Evolutionary conservation across 1,139 yeast genomes (phyloP).

Genomic region (Hyphopichia wangnamkhiaoensis): DNA sequence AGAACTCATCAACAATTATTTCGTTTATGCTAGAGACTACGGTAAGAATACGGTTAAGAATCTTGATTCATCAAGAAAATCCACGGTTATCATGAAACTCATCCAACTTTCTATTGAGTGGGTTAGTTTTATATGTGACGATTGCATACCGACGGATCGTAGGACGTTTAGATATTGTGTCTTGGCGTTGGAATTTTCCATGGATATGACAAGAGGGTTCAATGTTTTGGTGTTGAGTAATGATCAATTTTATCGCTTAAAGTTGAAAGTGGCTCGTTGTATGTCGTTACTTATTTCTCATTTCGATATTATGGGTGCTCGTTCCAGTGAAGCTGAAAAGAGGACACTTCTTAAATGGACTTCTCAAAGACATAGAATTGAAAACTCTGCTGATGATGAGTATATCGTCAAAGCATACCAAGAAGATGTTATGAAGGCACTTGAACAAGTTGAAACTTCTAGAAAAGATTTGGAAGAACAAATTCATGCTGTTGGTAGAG

Average conservation of each 20-base stretch:
- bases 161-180: conserved; percentile 97
- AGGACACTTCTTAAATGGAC: conserved; percentile 54
- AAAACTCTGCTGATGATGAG: conserved; percentile 63
- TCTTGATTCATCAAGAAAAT: conserved; percentile 65
- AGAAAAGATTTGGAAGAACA: conserved; percentile 53
- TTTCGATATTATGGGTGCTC: conserved; percentile 97
- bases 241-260: conserved; percentile 70
- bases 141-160: conserved; percentile 88
- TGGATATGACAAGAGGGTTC: conserved; percentile 92
- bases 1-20: conserved; percentile 75
- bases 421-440: conserved; percentile 59
- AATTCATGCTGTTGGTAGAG: conserved; percentile 72
- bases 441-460: conserved; percentile 58
- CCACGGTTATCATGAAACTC: conserved; percentile 70
- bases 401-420: conserved; percentile 55
- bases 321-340: conserved; percentile 82
- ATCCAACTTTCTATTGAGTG: conserved; percentile 82
- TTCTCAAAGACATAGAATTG: conserved; percentile 47
- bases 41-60: conserved; percentile 72
- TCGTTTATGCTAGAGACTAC: conserved; percentile 80
- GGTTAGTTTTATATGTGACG: conserved; percentile 92
- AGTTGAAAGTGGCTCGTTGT: conserved; percentile 89
- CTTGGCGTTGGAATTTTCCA: conserved; percentile 90
- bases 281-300: conserved; percentile 92
- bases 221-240: conserved; percentile 80